phyloP scores from a whole-genome alignment of 805 yeast genomes.

The Lachancea waltii region DNA sequence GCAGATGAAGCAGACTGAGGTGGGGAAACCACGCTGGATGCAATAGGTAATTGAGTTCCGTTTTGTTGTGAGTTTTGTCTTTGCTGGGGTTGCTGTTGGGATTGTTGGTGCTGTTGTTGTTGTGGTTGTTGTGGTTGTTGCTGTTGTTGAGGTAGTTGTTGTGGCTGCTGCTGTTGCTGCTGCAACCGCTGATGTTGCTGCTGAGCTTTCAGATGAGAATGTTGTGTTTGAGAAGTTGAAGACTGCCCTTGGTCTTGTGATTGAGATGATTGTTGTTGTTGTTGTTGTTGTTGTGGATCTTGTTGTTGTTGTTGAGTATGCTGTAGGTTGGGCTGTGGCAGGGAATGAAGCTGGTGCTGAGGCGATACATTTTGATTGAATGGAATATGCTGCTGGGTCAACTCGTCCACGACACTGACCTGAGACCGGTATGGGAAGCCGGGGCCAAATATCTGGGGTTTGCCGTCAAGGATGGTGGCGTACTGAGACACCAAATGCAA shows the following conservation, averaged over 20 bases:
- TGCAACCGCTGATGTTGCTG: constrained; percentile 1
- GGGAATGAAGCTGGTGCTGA: constrained; percentile 2
- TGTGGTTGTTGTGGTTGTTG: constrained; percentile 10
- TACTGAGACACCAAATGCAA: constrained; percentile 39
- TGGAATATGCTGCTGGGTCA: constrained; percentile 24
- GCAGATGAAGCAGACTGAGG: constrained; percentile 30
- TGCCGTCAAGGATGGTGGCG: constrained; percentile 36
- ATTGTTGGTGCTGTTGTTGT: constrained; percentile 12
- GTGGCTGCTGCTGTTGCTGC: constrained; percentile 5
- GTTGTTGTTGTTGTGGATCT: constrained; percentile 11
- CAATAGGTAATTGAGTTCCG: constrained; percentile 14
- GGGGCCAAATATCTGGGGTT: constrained; percentile 44
- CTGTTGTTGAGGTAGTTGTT: constrained; percentile 11
- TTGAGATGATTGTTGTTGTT: constrained; percentile 5
- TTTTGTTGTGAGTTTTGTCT: constrained; percentile 14
- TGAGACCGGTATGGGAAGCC: constrained; percentile 35
- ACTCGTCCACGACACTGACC: constrained; percentile 38
- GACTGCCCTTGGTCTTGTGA: constrained; percentile 1
- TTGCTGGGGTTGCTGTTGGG: constrained; percentile 12
- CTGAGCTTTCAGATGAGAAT: too few relatives aligned
- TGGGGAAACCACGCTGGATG: constrained; percentile 17
- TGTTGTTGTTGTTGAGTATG: constrained; percentile 8
- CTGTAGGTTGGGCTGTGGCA: constrained; percentile 4
- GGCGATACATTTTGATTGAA: constrained; percentile 10
- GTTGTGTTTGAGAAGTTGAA: too few relatives aligned